Conservation (phyloP, 495 filamentous ascomycete genomes). For the Penicillium daleae region DNA sequence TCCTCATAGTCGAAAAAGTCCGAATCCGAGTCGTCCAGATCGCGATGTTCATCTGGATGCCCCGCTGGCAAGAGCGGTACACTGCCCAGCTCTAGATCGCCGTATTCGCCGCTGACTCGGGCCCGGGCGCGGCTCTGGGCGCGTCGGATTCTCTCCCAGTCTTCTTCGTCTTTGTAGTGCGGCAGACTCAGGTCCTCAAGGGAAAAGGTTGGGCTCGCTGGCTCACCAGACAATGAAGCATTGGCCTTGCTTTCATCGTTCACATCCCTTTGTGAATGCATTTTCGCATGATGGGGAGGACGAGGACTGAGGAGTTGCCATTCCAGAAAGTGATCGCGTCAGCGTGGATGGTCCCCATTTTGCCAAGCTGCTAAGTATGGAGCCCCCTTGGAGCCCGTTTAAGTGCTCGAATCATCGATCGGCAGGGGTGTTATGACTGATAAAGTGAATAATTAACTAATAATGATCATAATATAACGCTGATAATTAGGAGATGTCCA, state of each 20-base stretch:
- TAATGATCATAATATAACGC: no score
- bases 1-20: slow-evolving; percentile 6
- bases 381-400: not conserved
- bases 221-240: not conserved
- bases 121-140: not conserved
- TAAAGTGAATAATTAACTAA: not conserved
- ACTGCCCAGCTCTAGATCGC: slow-evolving; percentile 30
- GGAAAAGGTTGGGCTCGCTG: slow-evolving; percentile 5
- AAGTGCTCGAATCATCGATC: slow-evolving; percentile 20
- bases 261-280: slow-evolving; percentile 19
- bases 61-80: slow-evolving; percentile 25
- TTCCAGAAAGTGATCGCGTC: not conserved
- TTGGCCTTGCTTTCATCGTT: not conserved
- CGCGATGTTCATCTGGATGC: not conserved
- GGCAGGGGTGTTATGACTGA: no score
- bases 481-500: no score
- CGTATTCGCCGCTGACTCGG: slow-evolving; percentile 18
- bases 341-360: slow-evolving; percentile 4
- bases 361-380: slow-evolving; percentile 13
- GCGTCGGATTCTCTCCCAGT: not conserved
- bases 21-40: slow-evolving; percentile 14
- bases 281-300: slow-evolving; percentile 9
- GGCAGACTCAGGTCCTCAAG: slow-evolving; percentile 18
- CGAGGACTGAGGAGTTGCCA: not conserved
- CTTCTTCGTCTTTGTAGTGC: slow-evolving; percentile 24